Evolutionary conservation across 129 eudicot species (phyloP).

Genomic region (Scalesia atractyloides): DNA sequence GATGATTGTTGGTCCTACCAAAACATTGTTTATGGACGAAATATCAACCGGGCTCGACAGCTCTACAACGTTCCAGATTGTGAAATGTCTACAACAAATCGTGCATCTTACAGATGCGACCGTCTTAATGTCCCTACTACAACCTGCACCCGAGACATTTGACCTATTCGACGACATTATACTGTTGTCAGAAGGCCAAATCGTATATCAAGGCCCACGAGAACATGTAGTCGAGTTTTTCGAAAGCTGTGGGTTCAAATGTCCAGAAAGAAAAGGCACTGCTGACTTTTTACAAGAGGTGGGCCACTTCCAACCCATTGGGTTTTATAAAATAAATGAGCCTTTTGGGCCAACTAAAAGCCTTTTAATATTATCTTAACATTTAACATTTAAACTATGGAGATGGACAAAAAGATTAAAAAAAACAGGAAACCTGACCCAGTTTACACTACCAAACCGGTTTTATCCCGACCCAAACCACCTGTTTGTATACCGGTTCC

Average conservation of each 20-base stretch:
- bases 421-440: too few relatives aligned
- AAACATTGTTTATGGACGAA: slow-evolving; percentile 92
- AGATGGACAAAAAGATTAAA: too few relatives aligned
- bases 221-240: slow-evolving; percentile 85
- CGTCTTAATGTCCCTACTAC: slow-evolving; percentile 82
- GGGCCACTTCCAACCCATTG: not conserved
- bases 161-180: slow-evolving; percentile 87
- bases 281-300: slow-evolving; percentile 99
- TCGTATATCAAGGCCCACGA: slow-evolving; percentile 93
- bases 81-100: slow-evolving; percentile 89
- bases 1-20: slow-evolving; percentile 98
- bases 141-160: slow-evolving; percentile 97
- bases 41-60: slow-evolving; percentile 99
- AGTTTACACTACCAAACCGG: too few relatives aligned
- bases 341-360: not conserved
- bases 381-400: too few relatives aligned
- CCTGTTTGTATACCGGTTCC: too few relatives aligned
- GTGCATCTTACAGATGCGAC: slow-evolving; percentile 89
- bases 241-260: slow-evolving; percentile 81
- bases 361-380: too few relatives aligned
- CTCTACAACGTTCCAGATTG: slow-evolving; percentile 93
- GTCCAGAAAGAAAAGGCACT: slow-evolving; percentile 94
- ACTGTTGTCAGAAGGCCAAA: slow-evolving; percentile 87
- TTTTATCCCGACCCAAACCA: too few relatives aligned
- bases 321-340: not conserved